Evolutionary conservation across 768 basidiomycete species (phyloP).

Genomic region (Lactarius indigo): DNA sequence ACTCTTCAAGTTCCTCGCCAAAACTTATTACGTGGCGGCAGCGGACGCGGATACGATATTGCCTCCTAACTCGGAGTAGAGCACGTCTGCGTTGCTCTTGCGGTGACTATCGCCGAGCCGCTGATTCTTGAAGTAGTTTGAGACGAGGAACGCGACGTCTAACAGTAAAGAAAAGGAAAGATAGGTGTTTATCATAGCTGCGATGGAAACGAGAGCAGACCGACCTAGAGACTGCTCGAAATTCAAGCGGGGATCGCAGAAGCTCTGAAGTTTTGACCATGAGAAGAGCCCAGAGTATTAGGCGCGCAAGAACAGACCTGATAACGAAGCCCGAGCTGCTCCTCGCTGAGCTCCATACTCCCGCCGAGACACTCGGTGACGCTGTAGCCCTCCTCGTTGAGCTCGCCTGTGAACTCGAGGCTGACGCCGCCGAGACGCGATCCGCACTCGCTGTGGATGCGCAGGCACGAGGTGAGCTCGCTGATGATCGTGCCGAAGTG

Average conservation of each 20-base stretch:
- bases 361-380: slow-evolving; percentile 98
- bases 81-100: slow-evolving; percentile 28
- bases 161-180: background rate
- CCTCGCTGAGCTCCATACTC: slow-evolving; percentile 90
- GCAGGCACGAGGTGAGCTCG: slow-evolving; percentile 79
- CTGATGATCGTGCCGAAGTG: slow-evolving; percentile 85
- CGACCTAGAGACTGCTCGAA: slow-evolving; percentile 92
- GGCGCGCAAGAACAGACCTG: slow-evolving; percentile 46
- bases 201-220: slow-evolving; percentile 27
- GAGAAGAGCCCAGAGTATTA: background rate
- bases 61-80: slow-evolving; percentile 33
- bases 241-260: slow-evolving; percentile 93
- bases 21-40: background rate
- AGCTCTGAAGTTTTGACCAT: slow-evolving; percentile 45
- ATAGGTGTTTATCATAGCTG: background rate
- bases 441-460: slow-evolving; percentile 69
- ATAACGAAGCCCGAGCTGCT: slow-evolving; percentile 86
- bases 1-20: background rate
- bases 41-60: slow-evolving; percentile 22
- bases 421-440: slow-evolving; percentile 82
- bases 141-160: slow-evolving; percentile 86
- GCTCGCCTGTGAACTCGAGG: slow-evolving; percentile 89
- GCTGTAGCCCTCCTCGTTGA: slow-evolving; percentile 55
- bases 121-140: slow-evolving; percentile 74
- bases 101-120: slow-evolving; percentile 33